These are phyloP conservation scores for Clarireedia hainanense DNA, from an alignment of 2,329 filamentous ascomycete species.

Conservation along the genomic window DNA sequence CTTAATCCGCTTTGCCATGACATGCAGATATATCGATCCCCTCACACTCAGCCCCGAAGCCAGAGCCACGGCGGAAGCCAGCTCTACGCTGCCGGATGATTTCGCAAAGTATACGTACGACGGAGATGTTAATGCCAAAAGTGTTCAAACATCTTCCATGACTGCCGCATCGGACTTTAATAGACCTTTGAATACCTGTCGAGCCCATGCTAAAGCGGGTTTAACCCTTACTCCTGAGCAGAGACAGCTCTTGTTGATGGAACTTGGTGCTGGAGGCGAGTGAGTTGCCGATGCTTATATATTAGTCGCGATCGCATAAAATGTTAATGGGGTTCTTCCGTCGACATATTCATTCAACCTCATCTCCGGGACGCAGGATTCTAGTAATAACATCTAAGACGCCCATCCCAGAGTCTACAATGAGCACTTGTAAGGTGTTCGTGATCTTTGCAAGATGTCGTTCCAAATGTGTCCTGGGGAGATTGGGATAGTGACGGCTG, in stretches of 20 bases:
- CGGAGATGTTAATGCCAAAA: slow-evolving; percentile 22
- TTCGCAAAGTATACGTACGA: slow-evolving; percentile 25
- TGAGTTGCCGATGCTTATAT: too few species aligned
- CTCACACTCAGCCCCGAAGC: slow-evolving; percentile 31
- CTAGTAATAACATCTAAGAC: too few species aligned
- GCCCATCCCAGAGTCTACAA: too few species aligned
- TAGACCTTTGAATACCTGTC: neutral
- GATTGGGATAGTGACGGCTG: too few species aligned
- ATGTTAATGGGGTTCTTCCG: too few species aligned
- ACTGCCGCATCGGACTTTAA: neutral
- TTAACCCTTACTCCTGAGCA: neutral
- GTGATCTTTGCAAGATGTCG: too few species aligned
- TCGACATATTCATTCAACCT: too few species aligned
- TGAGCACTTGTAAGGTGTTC: too few species aligned
- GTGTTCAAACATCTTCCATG: neutral
- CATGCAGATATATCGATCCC: slow-evolving; percentile 43
- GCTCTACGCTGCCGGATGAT: slow-evolving; percentile 30
- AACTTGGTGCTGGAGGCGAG: neutral
- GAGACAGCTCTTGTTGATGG: neutral
- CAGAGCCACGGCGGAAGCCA: slow-evolving; percentile 27
- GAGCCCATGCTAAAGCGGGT: neutral
- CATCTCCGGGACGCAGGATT: too few species aligned
- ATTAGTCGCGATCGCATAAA: too few species aligned
- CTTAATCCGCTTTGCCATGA: slow-evolving; percentile 48
- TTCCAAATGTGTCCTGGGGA: too few species aligned